Base-by-base conservation (phyloP, 352 stramenopile species). In the Salisapilia sapeloensis region DNA sequence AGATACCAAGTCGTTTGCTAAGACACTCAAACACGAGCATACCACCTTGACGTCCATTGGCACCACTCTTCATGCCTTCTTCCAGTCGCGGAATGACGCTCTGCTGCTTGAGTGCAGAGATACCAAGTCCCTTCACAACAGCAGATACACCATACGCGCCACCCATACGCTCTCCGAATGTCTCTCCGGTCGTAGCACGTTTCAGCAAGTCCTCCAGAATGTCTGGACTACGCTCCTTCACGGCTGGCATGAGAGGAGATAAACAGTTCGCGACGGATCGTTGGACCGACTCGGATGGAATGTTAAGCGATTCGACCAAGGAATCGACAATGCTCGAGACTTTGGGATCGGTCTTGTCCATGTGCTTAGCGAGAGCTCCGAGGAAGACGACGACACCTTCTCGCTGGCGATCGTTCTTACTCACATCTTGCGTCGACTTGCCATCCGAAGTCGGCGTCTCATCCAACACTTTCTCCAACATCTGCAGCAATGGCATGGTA, bases 71-170 rank as follows among this genome's bases (percentile, higher is more conserved):
- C 70, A 87, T 89, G 9, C 57, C 49, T 15, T 89, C 72, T 29
- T 91, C 76, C 11, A 91, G 54, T 20, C 59, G 92, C 54, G 79
- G 81, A 25, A 99, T 96, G 42, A 99, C 75, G 29, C 92, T 70
- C 51, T 97, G 94, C 41, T 97, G 92, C 56, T 99, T 99, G 8
- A 99, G 60, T 24, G 85, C 75, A 25, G 90, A 90, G 44, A 99
- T 99, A 42, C 96, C 95, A 47, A 98, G 86, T 4, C 96, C 96
- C 67, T 99, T 99, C 1, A 99, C 82, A n/a, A 96, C 79, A 22
- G 94, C 94, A 16, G 93, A 96, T 33, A 99, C 77, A 40, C 95
- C 96, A 33, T 96, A 97, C 1, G 95, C 95, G 24, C 91, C 93
- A 27, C 95, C 96, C 49, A 79, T 90, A 26, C 81, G 72, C 34